phyloP scores from a whole-genome alignment of 805 yeast species.

The Myxozyma sirexii region DNA sequence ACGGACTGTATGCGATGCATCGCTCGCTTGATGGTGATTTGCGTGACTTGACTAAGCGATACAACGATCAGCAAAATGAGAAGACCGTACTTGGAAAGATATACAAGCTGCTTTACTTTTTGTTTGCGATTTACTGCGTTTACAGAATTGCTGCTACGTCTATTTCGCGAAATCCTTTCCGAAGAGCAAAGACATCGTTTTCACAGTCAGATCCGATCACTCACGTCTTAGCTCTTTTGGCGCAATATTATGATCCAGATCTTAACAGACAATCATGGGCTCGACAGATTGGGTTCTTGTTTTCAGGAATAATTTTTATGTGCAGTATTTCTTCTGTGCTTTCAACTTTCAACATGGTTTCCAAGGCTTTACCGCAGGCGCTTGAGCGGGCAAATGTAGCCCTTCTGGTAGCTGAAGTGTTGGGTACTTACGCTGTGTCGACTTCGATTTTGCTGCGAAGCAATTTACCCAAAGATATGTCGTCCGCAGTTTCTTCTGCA shows the following conservation, averaged over 20 bases:
- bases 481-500: conserved; percentile 47
- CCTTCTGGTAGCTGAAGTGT: conserved; percentile 44
- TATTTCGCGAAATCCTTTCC: conserved; percentile 40
- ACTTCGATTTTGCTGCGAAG: conserved; percentile 47
- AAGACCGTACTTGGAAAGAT: conserved; percentile 43
- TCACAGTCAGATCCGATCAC: conserved; percentile 36
- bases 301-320: conserved; percentile 45
- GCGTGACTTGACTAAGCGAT: conserved; percentile 34
- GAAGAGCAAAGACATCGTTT: conserved; percentile 26
- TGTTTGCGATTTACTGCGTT: conserved; percentile 47
- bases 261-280: conserved; percentile 44
- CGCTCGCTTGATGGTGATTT: conserved; percentile 43
- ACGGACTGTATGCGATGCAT: conserved; percentile 42
- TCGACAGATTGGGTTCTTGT: conserved; percentile 46
- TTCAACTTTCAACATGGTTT: conserved; percentile 41
- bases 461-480: conserved; percentile 46
- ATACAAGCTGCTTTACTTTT: conserved; percentile 36
- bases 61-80: conserved; percentile 36
- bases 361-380: conserved; percentile 41
- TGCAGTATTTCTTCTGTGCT: conserved; percentile 46
- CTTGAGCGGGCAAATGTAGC: conserved; percentile 31
- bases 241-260: conserved; percentile 34
- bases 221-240: conserved; percentile 33
- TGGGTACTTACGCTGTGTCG: conserved; percentile 47
- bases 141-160: conserved; percentile 45